Evolutionary conservation across 805 yeast genomes (phyloP).

Genomic region (Kuraishia cidri): DNA sequence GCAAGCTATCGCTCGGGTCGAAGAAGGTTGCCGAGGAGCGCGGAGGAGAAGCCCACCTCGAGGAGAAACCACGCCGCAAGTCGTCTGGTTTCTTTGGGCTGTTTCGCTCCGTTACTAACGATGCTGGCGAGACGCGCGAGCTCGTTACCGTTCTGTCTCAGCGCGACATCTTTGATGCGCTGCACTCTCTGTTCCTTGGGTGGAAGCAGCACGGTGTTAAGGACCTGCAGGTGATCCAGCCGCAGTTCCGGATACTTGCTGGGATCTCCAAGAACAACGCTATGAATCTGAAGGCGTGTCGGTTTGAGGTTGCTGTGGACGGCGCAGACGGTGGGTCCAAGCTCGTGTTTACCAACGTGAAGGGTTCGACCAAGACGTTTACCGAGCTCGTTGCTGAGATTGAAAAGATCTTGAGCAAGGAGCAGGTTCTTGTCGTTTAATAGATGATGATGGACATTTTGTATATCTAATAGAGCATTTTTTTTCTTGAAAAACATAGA

Average conservation of each 20-base stretch:
- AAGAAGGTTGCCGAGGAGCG: constrained; percentile 17
- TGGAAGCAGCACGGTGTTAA: constrained; percentile 70
- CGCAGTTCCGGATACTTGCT: constrained; percentile 43
- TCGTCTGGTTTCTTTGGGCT: constrained; percentile 26
- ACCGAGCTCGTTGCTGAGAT: constrained; percentile 52
- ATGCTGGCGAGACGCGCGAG: constrained; percentile 9
- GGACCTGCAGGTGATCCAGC: constrained; percentile 36
- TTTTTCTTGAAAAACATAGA: too few relatives aligned
- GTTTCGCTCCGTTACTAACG: constrained; percentile 20
- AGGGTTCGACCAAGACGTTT: constrained; percentile 59
- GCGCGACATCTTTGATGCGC: constrained; percentile 55
- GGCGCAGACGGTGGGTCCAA: constrained; percentile 32
- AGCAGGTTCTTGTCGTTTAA: constrained; percentile 49
- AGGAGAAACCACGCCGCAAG: constrained; percentile 10
- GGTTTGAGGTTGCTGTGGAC: constrained; percentile 33
- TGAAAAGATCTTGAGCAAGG: constrained; percentile 55
- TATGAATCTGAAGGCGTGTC: constrained; percentile 53
- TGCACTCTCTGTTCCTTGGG: constrained; percentile 49
- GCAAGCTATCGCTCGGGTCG: constrained; percentile 43
- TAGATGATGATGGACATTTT: too few relatives aligned
- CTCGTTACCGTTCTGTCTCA: constrained; percentile 25
- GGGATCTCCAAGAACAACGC: constrained; percentile 53
- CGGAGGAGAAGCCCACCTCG: neutral
- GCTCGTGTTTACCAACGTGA: constrained; percentile 49
- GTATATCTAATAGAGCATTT: too few relatives aligned